These are phyloP conservation scores for Eimeria praecox DNA, from an alignment of 169 alveolate species.

Conservation along the genomic window DNA sequence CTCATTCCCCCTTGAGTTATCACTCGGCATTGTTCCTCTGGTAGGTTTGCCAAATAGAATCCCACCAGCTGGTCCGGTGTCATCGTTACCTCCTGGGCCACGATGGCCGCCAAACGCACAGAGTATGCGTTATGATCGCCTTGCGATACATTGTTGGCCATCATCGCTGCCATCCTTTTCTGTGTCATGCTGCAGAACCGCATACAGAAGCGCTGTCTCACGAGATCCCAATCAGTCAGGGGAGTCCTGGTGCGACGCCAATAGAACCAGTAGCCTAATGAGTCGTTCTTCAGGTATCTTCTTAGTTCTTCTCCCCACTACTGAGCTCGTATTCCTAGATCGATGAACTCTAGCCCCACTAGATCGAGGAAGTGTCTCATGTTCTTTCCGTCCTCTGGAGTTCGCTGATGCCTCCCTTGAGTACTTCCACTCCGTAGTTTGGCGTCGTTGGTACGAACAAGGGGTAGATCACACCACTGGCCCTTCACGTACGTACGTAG, in stretches of 20 bases:
- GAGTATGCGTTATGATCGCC: too few relatives aligned
- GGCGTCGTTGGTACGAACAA: not conserved
- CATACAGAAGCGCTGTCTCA: not conserved
- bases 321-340: not conserved
- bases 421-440: not conserved
- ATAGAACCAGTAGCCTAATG: slow-evolving; percentile 13
- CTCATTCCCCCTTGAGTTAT: too few relatives aligned
- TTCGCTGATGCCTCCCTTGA: not conserved
- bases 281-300: too few relatives aligned
- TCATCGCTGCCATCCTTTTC: not conserved
- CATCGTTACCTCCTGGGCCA: too few relatives aligned
- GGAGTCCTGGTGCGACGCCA: not conserved
- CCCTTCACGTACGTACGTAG: not conserved
- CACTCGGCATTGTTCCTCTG: too few relatives aligned
- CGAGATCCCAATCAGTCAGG: not conserved
- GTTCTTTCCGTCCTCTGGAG: not conserved
- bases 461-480: not conserved
- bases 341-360: slow-evolving; percentile 8
- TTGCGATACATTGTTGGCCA: too few relatives aligned
- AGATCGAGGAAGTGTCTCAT: not conserved
- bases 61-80: too few relatives aligned
- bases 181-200: not conserved
- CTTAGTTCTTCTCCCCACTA: slow-evolving; percentile 39
- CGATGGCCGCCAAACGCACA: too few relatives aligned
- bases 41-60: too few relatives aligned